Evolutionary conservation across 2,329 filamentous ascomycete genomes (phyloP).

Genomic region (Trichoderma hamatum): DNA sequence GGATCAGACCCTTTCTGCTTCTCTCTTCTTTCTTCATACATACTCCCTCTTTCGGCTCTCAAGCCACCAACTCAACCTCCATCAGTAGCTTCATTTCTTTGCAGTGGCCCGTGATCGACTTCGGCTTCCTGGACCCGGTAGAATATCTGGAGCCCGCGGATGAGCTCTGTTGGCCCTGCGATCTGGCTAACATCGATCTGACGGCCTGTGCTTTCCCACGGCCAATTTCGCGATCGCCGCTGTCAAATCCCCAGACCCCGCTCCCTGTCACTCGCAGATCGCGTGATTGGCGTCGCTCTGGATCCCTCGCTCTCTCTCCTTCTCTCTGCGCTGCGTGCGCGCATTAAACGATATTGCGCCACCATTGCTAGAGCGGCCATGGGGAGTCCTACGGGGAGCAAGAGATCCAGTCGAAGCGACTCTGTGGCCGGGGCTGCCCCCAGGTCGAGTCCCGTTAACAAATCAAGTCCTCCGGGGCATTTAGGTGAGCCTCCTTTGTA

Average conservation of each 20-base stretch:
- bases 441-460: constrained; percentile 9
- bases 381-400: constrained; percentile 23
- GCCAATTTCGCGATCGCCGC: background rate
- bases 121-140: background rate
- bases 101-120: background rate
- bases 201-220: constrained; percentile 5
- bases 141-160: background rate
- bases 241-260: background rate
- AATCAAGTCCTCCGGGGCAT: constrained; percentile 2
- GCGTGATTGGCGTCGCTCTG: constrained; percentile 1
- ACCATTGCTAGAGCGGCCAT: background rate
- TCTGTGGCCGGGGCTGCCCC: constrained; percentile 15
- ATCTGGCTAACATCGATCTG: background rate
- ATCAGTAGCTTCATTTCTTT: background rate
- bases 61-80: background rate
- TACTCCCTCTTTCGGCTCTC: background rate
- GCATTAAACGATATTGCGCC: background rate
- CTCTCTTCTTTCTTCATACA: background rate
- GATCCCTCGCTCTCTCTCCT: background rate
- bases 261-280: background rate
- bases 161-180: background rate
- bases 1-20: background rate
- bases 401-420: constrained; percentile 25
- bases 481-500: constrained; percentile 10
- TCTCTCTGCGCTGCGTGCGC: background rate